Evolutionary conservation across 495 filamentous ascomycete species (phyloP), one percentile per base, ranked within the genome.

Genomic region (Penicillium crystallinum): DNA sequence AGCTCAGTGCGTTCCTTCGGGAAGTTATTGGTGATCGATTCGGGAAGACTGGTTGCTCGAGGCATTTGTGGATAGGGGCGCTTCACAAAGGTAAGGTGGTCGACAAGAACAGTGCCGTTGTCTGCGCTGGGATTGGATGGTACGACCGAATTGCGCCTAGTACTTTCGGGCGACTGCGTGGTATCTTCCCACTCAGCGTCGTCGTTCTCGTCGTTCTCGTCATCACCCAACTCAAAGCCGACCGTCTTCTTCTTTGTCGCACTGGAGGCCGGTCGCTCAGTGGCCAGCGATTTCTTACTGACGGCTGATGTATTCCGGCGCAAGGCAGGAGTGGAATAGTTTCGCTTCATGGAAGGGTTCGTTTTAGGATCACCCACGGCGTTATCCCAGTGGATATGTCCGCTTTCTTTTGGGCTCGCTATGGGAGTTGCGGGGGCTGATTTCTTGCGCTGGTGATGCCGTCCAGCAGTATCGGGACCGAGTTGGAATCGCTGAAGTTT

Each of bases 151-250:
- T 73, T 72, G 48, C 72, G 70, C 51, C 74, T 54, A 17, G 73
- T 77, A 51, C 72, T 75, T 63, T 76, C 71, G 33, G 74, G 74
- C 18, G 74, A 77, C 57, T 77, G 74, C n/a, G 74, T 75, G 37
- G 72, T 75, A 57, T 77, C 74, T 52, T 77, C 74, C 74, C 74
- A 77, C 42, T 76, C 74, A 44, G 63, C 71, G 52, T 74, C 71
- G 62, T 73, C 72, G 62, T 65, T 67, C 21, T 74, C 71, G 62
- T 73, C 72, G 62, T 65, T 67, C 21, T 74, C 69, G 33, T 72
- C 69, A 37, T 76, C 73, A n/a, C 59, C 74, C 31, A 77, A 41
- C 46, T 77, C 70, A 56, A 77, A 77, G 5, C 74, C 74, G 40
- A 75, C 73, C 15, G 72, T 65, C 54, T 77, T 77, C 65, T 77